Conservation (phyloP, 106 monocot genomes). For the Posidonia australis region DNA sequence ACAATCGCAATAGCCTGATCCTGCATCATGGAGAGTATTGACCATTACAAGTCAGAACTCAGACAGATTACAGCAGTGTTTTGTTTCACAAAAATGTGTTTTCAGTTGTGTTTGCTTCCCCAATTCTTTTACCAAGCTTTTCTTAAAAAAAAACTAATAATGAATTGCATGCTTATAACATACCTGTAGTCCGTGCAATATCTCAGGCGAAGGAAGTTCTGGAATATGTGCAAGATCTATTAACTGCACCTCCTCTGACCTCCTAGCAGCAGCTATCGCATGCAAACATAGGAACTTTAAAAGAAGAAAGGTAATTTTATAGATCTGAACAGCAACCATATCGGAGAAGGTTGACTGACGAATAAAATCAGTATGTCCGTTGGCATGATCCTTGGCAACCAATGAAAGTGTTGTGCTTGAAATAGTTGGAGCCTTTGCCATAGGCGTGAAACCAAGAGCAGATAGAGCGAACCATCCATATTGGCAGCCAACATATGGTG, state of each 20-base stretch:
- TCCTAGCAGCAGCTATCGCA: constrained; percentile 57
- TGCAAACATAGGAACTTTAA: constrained; percentile 70
- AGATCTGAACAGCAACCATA: constrained; percentile 53
- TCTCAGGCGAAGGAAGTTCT: constrained; percentile 87
- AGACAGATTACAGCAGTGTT: no score
- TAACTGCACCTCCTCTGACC: constrained; percentile 64
- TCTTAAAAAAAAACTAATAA: no score
- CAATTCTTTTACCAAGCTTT: no score
- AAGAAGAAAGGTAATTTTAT: constrained; percentile 64
- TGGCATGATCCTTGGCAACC: constrained; percentile 21
- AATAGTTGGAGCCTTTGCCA: constrained; percentile 3
- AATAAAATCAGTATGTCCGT: constrained; percentile 17
- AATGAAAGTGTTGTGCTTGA: constrained; percentile 6
- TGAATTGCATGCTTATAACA: background rate
- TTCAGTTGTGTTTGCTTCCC: no score
- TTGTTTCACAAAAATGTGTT: no score
- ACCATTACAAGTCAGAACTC: no score
- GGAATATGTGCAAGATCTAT: constrained; percentile 76
- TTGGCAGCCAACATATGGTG: constrained; percentile 37
- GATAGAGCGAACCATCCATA: constrained; percentile 60
- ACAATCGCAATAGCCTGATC: constrained; percentile 70
- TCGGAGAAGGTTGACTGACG: constrained; percentile 43
- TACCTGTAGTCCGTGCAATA: constrained; percentile 92
- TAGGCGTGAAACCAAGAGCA: constrained; percentile 14
- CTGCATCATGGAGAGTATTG: constrained; percentile 32